A percentile compares a stretch with the other conserved stretches of the same genome.
phyloP scores from a whole-genome alignment of 2,329 filamentous ascomycete species.

The Fusarium ramigenum region DNA sequence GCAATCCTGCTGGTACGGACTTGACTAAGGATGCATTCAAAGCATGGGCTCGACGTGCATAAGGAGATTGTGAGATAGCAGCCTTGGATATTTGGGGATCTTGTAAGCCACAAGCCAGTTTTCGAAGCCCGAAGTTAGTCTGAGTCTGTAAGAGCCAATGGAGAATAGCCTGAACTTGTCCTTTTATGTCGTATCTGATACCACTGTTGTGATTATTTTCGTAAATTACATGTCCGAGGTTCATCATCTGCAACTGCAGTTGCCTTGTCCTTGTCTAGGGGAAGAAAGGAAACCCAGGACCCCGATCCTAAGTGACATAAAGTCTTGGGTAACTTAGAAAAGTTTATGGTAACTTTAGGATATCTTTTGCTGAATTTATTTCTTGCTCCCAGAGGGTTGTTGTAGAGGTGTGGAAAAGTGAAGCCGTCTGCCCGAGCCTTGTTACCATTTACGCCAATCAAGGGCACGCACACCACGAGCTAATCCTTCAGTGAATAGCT shows the following conservation, averaged over 20 bases:
- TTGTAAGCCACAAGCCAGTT: neutral
- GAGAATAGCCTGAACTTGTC: neutral
- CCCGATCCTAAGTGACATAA: too few species aligned
- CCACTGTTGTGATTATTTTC: neutral
- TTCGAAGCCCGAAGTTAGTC: neutral
- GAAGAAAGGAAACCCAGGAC: too few species aligned
- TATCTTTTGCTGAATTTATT: neutral
- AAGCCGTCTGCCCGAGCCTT: neutral
- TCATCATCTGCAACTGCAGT: neutral
- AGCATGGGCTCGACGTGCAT: neutral
- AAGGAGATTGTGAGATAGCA: neutral
- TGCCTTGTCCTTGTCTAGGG: too few species aligned
- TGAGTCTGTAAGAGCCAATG: neutral
- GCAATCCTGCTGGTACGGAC: neutral
- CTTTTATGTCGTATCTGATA: neutral
- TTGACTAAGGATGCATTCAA: neutral
- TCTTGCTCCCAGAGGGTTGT: too few species aligned
- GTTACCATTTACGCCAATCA: neutral
- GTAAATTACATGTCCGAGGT: neutral
- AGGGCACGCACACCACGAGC: neutral
- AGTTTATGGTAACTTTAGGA: too few species aligned
- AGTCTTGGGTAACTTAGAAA: too few species aligned
- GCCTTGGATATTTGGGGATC: neutral
- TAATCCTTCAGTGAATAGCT: neutral
- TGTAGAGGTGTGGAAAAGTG: neutral